These are phyloP conservation scores for Ampelocalamus luodianensis DNA, from an alignment of 176 grass and related monocot species.

Conservation along the genomic window DNA sequence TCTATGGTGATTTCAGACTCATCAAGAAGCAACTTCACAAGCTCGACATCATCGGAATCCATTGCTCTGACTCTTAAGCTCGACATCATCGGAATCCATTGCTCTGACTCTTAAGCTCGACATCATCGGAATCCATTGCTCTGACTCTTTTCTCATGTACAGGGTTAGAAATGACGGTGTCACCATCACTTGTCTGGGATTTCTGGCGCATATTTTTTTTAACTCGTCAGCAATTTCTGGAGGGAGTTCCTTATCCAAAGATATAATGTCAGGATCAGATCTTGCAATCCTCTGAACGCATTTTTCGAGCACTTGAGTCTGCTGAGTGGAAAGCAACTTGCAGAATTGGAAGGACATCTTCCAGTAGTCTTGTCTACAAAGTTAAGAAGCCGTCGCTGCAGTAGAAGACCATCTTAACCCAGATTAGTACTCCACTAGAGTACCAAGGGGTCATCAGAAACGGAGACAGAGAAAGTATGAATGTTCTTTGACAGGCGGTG, in stretches of 20 bases:
- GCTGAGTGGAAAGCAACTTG: slow-evolving; percentile 76
- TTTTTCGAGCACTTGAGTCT: slow-evolving; percentile 57
- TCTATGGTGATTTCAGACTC: no score
- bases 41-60: no score
- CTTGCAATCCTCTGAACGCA: slow-evolving; percentile 84
- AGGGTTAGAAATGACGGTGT: slow-evolving; percentile 43
- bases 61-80: no score
- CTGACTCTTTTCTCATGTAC: slow-evolving; percentile 80
- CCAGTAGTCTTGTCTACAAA: slow-evolving; percentile 94
- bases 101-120: no score
- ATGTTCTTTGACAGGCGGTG: not conserved
- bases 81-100: no score
- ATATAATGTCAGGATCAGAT: slow-evolving; percentile 81
- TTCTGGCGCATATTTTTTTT: slow-evolving; percentile 53
- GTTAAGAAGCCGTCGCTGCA: slow-evolving; percentile 86
- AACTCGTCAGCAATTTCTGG: slow-evolving; percentile 65
- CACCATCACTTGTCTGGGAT: slow-evolving; percentile 46
- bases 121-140: slow-evolving; percentile 92
- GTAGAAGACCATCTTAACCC: slow-evolving; percentile 42
- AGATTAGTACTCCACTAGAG: not conserved
- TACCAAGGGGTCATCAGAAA: slow-evolving; percentile 13
- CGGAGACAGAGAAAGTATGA: not conserved
- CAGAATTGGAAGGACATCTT: slow-evolving; percentile 84
- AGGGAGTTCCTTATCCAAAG: slow-evolving; percentile 78
- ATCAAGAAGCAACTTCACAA: no score